Conservation (phyloP, 805 yeast species). For the Myxozyma udenii region DNA sequence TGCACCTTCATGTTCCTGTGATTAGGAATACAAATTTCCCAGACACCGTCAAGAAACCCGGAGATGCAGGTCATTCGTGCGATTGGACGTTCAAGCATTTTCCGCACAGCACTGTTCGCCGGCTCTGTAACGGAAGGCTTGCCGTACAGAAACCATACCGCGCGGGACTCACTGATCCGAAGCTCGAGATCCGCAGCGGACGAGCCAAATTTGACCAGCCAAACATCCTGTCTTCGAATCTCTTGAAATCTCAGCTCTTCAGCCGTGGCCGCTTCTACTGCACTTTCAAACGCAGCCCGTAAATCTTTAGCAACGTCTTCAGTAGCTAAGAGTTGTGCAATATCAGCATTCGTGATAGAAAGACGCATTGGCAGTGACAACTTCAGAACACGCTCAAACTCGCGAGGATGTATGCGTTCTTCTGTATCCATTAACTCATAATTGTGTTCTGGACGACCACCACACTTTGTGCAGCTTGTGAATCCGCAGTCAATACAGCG, state of each 20-base stretch:
- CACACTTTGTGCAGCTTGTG: slow-evolving; percentile 7
- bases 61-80: slow-evolving; percentile 6
- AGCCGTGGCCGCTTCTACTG: neutral
- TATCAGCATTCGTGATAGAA: neutral
- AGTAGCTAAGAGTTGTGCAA: neutral
- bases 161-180: neutral
- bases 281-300: neutral
- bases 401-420: slow-evolving; percentile 3
- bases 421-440: slow-evolving; percentile 3
- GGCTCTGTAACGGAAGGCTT: slow-evolving; percentile 5
- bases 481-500: slow-evolving; percentile 5
- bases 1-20: neutral
- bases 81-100: slow-evolving; percentile 10
- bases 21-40: slow-evolving; percentile 12
- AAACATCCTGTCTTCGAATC: slow-evolving; percentile 11
- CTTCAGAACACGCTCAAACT: slow-evolving; percentile 6
- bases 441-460: slow-evolving; percentile 12
- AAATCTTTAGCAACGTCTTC: neutral
- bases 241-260: slow-evolving; percentile 8
- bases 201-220: slow-evolving; percentile 11
- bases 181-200: slow-evolving; percentile 5
- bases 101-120: slow-evolving; percentile 8
- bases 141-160: slow-evolving; percentile 10
- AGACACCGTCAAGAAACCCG: slow-evolving; percentile 2
- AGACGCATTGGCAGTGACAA: slow-evolving; percentile 13